A percentile compares a stretch with the other conserved stretches of the same genome.
These are phyloP conservation scores for Neurospora sp. DNA, from an alignment of 495 filamentous ascomycete species.

Conservation along the genomic window DNA sequence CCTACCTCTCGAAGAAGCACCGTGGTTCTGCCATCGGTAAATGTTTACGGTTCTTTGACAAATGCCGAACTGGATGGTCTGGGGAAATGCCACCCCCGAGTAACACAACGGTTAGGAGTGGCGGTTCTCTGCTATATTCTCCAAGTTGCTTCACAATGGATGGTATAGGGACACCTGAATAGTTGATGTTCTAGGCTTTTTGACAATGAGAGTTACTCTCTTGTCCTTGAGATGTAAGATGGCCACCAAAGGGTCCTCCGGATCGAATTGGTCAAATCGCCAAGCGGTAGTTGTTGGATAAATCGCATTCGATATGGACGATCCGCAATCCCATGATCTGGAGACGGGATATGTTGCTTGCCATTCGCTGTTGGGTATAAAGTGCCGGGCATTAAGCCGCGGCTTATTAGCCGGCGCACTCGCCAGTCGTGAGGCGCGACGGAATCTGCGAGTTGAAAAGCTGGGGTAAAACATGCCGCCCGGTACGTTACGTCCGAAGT, in stretches of 20 bases:
- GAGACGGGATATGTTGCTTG: constrained; percentile 19
- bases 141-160: background rate
- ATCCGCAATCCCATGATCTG: constrained; percentile 16
- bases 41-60: background rate
- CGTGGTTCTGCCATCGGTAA: background rate
- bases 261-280: constrained; percentile 1
- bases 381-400: constrained; percentile 12
- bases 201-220: background rate
- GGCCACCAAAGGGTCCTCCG: background rate
- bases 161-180: background rate
- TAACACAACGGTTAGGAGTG: background rate
- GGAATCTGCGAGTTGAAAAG: background rate
- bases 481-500: background rate
- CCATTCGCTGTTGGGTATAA: constrained; percentile 9
- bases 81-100: background rate
- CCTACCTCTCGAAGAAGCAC: background rate
- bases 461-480: background rate
- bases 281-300: constrained; percentile 24
- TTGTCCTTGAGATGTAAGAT: background rate
- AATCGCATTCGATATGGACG: constrained; percentile 7
- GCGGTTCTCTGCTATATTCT: background rate
- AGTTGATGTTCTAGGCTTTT: background rate
- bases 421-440: background rate
- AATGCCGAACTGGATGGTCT: background rate
- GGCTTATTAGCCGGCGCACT: constrained; percentile 11